phyloP scores from a whole-genome alignment of 2,329 filamentous ascomycete species.

The Trichoderma polysporum region DNA sequence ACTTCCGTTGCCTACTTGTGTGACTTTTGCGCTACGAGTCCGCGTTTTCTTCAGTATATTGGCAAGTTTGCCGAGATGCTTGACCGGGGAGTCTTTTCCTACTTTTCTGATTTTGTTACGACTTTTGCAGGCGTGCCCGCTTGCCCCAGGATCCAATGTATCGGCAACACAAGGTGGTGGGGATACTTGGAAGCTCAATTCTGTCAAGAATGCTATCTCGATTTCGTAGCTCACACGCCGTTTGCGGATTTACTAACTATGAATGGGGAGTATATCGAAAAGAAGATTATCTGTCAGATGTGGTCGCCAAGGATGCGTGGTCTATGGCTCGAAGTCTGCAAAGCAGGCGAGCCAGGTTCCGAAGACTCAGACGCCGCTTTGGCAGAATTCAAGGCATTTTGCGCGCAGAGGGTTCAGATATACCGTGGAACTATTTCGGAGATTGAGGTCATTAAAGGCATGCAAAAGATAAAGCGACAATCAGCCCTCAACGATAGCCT shows the following conservation, averaged over 20 bases:
- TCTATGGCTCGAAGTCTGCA: slow-evolving; percentile 34
- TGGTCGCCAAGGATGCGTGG: slow-evolving; percentile 41
- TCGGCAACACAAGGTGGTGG: slow-evolving; percentile 33
- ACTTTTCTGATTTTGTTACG: slow-evolving; percentile 30
- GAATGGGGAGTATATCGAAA: slow-evolving; percentile 27
- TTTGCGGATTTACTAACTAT: slow-evolving; percentile 30
- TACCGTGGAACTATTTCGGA: neutral
- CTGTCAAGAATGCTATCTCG: slow-evolving; percentile 37
- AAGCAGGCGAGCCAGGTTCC: slow-evolving; percentile 27
- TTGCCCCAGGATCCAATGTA: slow-evolving; percentile 31
- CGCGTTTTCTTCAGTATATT: slow-evolving; percentile 30
- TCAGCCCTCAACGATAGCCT: neutral
- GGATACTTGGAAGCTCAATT: slow-evolving; percentile 36
- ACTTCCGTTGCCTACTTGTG: slow-evolving; percentile 29
- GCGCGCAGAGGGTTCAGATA: neutral
- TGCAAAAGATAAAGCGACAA: neutral
- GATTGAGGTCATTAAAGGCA: neutral
- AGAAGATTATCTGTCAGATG: slow-evolving; percentile 35
- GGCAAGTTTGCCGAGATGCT: slow-evolving; percentile 31
- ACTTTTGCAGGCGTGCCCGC: slow-evolving; percentile 30
- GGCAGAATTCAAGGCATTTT: slow-evolving; percentile 24
- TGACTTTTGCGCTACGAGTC: slow-evolving; percentile 29
- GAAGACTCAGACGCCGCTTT: slow-evolving; percentile 28
- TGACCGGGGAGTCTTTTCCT: slow-evolving; percentile 34
- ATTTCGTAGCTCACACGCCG: slow-evolving; percentile 32